Conservation (phyloP, 371 early-diverging fungal genomes). For the Thermomucor indicae-seudaticae region DNA sequence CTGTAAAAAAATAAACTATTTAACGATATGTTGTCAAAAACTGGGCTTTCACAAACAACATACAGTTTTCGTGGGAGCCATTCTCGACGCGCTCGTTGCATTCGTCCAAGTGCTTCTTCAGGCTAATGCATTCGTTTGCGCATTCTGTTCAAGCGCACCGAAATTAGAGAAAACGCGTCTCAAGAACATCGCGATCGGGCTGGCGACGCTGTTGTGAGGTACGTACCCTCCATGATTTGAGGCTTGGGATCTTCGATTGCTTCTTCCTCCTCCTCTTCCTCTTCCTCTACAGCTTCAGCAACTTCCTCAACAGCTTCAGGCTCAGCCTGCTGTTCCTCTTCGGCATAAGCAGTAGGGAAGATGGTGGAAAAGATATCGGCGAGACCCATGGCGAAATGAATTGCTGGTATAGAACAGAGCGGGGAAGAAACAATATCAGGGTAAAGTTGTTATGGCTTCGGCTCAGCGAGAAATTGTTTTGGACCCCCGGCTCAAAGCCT, state of each 20-base stretch:
- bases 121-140: constrained; percentile 36
- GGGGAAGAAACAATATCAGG: too few species aligned
- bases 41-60: constrained; percentile 1
- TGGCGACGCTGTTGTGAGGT: neutral
- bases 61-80: constrained; percentile 52
- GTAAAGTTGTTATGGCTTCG: too few species aligned
- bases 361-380: constrained; percentile 46
- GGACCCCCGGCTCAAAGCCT: too few species aligned
- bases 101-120: constrained; percentile 53
- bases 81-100: constrained; percentile 57
- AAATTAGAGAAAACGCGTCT: neutral
- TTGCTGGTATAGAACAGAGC: too few species aligned
- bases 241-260: constrained; percentile 42
- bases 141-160: constrained; percentile 12
- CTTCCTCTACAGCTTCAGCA: constrained; percentile 19
- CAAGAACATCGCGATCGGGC: neutral
- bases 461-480: too few species aligned
- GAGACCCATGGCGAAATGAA: constrained; percentile 33
- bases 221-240: constrained; percentile 44
- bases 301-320: constrained; percentile 5
- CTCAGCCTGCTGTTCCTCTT: constrained; percentile 14
- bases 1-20: constrained; percentile 10
- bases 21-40: neutral
- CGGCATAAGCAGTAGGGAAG: constrained; percentile 49
- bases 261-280: constrained; percentile 18